These are phyloP conservation scores for Panus rudis DNA, from an alignment of 768 basidiomycete genomes.

Conservation along the genomic window DNA sequence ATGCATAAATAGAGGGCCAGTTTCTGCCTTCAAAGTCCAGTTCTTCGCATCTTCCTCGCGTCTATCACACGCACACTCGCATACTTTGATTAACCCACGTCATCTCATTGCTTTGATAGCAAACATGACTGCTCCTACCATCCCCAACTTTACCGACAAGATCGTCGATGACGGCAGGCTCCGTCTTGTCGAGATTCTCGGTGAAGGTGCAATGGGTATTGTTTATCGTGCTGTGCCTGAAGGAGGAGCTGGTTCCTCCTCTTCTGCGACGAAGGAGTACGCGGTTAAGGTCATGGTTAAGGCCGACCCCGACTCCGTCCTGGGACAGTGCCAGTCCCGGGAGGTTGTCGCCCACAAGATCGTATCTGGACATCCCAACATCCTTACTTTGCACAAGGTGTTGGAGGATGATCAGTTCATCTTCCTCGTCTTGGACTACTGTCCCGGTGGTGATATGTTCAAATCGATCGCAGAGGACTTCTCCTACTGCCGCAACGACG, in stretches of 20 bases:
- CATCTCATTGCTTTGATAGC: not conserved
- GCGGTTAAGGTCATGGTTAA: conserved; percentile 21
- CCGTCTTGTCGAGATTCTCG: conserved; percentile 16
- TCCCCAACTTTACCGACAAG: conserved; percentile 12
- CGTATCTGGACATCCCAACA: conserved; percentile 50
- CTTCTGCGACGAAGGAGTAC: conserved; percentile 12
- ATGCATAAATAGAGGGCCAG: not conserved
- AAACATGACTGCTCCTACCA: conserved; percentile 3
- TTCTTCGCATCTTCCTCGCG: too few species aligned
- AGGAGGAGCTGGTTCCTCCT: conserved; percentile 7
- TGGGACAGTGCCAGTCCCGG: conserved; percentile 27
- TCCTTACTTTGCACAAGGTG: conserved; percentile 64
- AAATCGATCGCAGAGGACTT: conserved; percentile 32
- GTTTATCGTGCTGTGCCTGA: conserved; percentile 21
- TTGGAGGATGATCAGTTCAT: conserved; percentile 56
- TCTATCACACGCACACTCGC: not conserved
- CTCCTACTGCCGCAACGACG: conserved; percentile 36
- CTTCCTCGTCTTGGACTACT: conserved; percentile 59
- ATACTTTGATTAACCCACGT: not conserved
- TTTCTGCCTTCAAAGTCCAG: too few species aligned
- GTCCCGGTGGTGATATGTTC: conserved; percentile 39
- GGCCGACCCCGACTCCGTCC: conserved; percentile 6
- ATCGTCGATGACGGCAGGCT: conserved; percentile 18
- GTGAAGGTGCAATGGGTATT: conserved; percentile 21
- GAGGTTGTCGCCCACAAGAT: conserved; percentile 57